Conservation (phyloP, 2,329 filamentous ascomycete genomes). For the Daldinia sp. region DNA sequence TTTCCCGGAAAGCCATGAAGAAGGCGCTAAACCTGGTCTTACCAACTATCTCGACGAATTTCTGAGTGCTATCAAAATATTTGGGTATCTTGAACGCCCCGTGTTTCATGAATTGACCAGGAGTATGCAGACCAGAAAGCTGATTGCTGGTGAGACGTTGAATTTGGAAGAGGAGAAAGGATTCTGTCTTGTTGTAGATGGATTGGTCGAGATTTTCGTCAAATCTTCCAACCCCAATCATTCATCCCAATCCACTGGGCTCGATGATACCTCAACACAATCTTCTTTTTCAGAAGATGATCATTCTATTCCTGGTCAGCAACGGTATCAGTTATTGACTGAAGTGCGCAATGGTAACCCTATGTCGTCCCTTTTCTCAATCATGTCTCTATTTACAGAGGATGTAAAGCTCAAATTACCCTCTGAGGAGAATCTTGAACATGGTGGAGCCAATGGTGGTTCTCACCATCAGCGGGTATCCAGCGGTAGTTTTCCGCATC, state of each 20-base stretch:
- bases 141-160: conserved; percentile 95
- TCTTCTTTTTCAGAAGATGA: conserved; percentile 73
- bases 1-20: conserved; percentile 91
- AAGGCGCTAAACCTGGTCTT: conserved; percentile 86
- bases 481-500: conserved; percentile 26
- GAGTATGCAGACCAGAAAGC: conserved; percentile 96
- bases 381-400: conserved; percentile 95
- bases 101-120: conserved; percentile 97
- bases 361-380: conserved; percentile 98
- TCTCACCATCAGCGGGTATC: conserved; percentile 43
- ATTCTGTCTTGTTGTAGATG: conserved; percentile 96
- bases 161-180: conserved; percentile 97
- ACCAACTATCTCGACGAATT: conserved; percentile 99
- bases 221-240: conserved; percentile 71
- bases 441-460: conserved; percentile 43
- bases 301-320: conserved; percentile 67
- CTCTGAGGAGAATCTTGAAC: conserved; percentile 63
- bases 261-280: conserved; percentile 53
- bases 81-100: conserved; percentile 93
- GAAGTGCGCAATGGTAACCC: conserved; percentile 98
- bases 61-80: conserved; percentile 97
- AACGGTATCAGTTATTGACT: conserved; percentile 92
- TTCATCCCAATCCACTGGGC: conserved; percentile 45
- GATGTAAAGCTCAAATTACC: conserved; percentile 82
- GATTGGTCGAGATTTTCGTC: conserved; percentile 96